Base-by-base conservation (phyloP, 169 alveolate genomes). In the Plasmodium coatneyi region DNA sequence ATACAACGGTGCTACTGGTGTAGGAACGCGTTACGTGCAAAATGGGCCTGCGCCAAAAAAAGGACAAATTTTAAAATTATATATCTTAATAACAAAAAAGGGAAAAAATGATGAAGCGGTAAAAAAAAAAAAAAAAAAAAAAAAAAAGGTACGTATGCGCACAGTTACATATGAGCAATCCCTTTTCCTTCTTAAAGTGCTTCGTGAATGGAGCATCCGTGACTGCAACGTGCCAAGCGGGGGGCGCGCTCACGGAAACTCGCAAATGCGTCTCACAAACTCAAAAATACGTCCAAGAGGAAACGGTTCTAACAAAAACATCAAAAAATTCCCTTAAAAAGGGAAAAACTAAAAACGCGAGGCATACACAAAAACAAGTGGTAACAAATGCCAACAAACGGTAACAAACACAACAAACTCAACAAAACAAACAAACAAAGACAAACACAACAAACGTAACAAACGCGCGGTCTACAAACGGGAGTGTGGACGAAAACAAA, bases 11-110 rank as follows among this genome's bases (percentile, higher is more conserved):
- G 32, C 36, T 9, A 78, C 22, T 34, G 19, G 1, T 9, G 52
- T 39, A 78, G 25, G 30, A 7, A 41, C 83, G 4, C 25, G 43
- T 7, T 60, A 78, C 32, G n/a, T 19, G 74, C 28, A 60, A 60
- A 60, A 19, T 16, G 34, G 32, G 32, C 34, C 28, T 14, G 34
- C 3, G 74, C 28, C 2, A 60, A 60, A n/a, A 60, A 16, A 60
- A 2, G 30, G 43, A 82, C 70, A 71, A 82, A 71, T n/a, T 36
- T 82, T 71, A 34, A 72, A 82, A 32, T 82, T 32, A 32, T 82
- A 30, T 82, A 46, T 46, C 12, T 71, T n/a, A 72, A 71, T 71
- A 72, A 36, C 80, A 71, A 72, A 16, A 82, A 82, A 70, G 28
- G 28, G 56, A 10, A 82, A 82, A 78, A 34, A 78, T 36, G 7